These are phyloP conservation scores for Torulaspora globosa DNA, from an alignment of 1,139 yeast species.

Conservation along the genomic window DNA sequence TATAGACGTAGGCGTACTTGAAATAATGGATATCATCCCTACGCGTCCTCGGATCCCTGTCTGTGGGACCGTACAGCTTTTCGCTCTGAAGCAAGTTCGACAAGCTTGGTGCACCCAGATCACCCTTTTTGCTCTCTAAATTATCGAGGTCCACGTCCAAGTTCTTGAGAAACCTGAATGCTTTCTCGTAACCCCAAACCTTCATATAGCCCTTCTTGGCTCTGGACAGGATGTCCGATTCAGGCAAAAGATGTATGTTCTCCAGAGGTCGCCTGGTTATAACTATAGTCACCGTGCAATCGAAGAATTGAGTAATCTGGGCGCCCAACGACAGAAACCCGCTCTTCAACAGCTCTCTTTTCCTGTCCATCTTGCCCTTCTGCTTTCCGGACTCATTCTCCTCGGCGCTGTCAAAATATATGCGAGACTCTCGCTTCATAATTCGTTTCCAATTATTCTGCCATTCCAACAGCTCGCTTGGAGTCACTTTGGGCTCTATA, in stretches of 20 bases:
- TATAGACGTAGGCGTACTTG: conserved; percentile 67
- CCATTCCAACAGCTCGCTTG: conserved; percentile 61
- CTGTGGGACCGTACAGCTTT: conserved; percentile 79
- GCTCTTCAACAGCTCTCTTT: conserved; percentile 49
- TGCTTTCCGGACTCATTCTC: conserved; percentile 39
- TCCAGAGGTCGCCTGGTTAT: conserved; percentile 56
- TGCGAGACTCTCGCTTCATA: conserved; percentile 61
- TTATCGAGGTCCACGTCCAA: conserved; percentile 49
- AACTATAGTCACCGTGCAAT: conserved; percentile 74
- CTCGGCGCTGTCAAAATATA: conserved; percentile 78
- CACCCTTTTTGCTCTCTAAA: conserved; percentile 21
- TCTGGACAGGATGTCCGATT: conserved; percentile 62
- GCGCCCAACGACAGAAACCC: conserved; percentile 51
- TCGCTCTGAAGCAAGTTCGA: conserved; percentile 76
- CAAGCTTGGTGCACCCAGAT: conserved; percentile 39
- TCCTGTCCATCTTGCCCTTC: conserved; percentile 50
- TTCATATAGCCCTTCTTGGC: conserved; percentile 59
- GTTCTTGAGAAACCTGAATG: conserved; percentile 70
- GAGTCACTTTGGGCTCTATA: conserved; percentile 25
- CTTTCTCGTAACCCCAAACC: conserved; percentile 87
- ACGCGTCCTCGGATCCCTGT: conserved; percentile 79
- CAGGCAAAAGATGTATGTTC: conserved; percentile 38
- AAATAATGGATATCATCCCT: conserved; percentile 84
- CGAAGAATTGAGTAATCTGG: conserved; percentile 68
- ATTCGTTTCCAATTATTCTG: conserved; percentile 76